phyloP scores from a whole-genome alignment of 23 red algal species.

The Chondrus crispus region DNA sequence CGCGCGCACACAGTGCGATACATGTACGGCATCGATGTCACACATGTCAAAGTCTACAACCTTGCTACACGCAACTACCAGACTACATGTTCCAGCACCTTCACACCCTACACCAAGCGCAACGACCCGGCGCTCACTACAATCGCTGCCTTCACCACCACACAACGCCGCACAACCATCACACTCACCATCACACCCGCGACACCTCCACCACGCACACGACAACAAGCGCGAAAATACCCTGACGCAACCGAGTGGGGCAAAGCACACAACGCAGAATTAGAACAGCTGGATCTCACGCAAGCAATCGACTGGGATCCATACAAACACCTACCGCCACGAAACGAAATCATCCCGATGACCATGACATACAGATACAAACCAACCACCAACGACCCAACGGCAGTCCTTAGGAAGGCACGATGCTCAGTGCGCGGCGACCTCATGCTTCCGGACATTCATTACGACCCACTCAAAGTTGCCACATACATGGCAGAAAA shows the following conservation, averaged over 20 bases:
- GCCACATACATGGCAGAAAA: no score
- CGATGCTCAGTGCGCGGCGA: no score
- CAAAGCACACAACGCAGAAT: not conserved
- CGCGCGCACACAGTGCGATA: not conserved
- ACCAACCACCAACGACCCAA: no score
- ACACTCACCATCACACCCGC: no score
- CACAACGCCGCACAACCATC: not conserved
- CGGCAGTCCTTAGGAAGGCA: no score
- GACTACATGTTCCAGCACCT: not conserved
- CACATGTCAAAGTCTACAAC: not conserved
- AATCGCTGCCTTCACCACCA: not conserved
- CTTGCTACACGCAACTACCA: not conserved
- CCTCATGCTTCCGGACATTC: no score
- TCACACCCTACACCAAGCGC: not conserved
- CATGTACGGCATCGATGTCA: not conserved
- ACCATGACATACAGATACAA: no score
- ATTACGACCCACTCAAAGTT: no score
- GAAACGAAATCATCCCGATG: no score
- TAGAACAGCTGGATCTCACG: not conserved
- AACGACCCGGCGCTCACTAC: not conserved
- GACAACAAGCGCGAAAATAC: not conserved
- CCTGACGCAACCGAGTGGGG: not conserved
- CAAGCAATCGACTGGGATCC: not conserved
- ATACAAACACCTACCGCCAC: not conserved
- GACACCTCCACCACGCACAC: not conserved